These are phyloP conservation scores for Fonsecaea monophora DNA, from an alignment of 2,329 filamentous ascomycete species.

Conservation along the genomic window DNA sequence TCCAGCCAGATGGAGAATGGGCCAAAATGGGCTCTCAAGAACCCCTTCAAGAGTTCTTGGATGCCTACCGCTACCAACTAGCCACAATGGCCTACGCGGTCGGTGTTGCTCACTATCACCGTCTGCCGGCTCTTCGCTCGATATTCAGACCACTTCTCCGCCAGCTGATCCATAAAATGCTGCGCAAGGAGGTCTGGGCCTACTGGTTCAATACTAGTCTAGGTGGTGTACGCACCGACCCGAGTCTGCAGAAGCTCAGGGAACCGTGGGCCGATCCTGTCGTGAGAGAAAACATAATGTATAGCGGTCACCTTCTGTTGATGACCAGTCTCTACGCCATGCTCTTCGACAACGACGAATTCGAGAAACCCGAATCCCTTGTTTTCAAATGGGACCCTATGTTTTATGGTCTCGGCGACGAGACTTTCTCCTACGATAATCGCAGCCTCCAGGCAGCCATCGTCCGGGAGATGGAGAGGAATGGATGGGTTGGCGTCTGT, in stretches of 20 bases:
- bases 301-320: constrained; percentile 50
- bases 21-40: constrained; percentile 39
- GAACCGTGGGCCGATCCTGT: constrained; percentile 54
- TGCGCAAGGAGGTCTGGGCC: constrained; percentile 51
- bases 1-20: constrained; percentile 37
- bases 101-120: constrained; percentile 50
- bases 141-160: constrained; percentile 47
- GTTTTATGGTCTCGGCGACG: constrained; percentile 48
- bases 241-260: constrained; percentile 48
- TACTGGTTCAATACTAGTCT: constrained; percentile 53
- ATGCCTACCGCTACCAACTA: constrained; percentile 49
- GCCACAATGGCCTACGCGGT: constrained; percentile 52
- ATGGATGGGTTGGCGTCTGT: constrained; percentile 51
- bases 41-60: constrained; percentile 48
- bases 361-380: constrained; percentile 45
- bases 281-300: constrained; percentile 53
- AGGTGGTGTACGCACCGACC: constrained; percentile 46
- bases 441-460: constrained; percentile 47
- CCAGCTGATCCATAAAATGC: constrained; percentile 51
- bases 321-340: constrained; percentile 52
- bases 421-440: constrained; percentile 47
- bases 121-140: constrained; percentile 45
- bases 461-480: constrained; percentile 48
- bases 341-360: constrained; percentile 53
- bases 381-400: constrained; percentile 51